Evolutionary conservation across 2,329 filamentous ascomycete species (phyloP).

Genomic region (Fusarium pseudograminearum): DNA sequence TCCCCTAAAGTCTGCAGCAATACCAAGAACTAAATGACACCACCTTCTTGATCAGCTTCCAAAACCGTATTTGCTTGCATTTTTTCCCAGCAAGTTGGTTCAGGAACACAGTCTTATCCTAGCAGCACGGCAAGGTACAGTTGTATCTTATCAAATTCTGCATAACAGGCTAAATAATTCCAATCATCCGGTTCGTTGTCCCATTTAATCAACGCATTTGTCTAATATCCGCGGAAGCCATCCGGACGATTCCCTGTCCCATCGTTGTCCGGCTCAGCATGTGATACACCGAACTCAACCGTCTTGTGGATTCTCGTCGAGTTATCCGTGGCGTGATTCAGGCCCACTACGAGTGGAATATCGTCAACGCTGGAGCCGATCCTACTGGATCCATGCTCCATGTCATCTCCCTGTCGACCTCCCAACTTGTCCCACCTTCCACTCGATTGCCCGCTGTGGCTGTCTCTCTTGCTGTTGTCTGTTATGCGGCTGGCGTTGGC

Average conservation of each 20-base stretch:
- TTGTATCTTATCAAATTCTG: not conserved
- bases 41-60: not conserved
- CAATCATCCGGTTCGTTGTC: not conserved
- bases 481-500: conserved; percentile 12
- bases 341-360: conserved; percentile 42
- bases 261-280: not conserved
- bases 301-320: conserved; percentile 23
- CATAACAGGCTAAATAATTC: not conserved
- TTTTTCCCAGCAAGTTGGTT: not conserved
- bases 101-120: conserved; percentile 5
- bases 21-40: not conserved
- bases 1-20: not conserved
- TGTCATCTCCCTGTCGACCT: conserved; percentile 34
- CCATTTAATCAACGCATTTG: too few species aligned
- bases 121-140: not conserved
- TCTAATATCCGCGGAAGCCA: not conserved
- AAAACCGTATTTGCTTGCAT: not conserved
- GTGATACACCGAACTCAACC: conserved; percentile 23
- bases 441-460: not conserved
- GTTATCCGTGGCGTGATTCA: not conserved
- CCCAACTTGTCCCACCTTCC: conserved; percentile 34
- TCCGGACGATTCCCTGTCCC: not conserved
- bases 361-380: conserved; percentile 45
- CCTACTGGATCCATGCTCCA: conserved; percentile 33
- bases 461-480: conserved; percentile 2